Percentiles rank a stretch among this genome's conserved stretches.
These are phyloP conservation scores for bread wheat (Triticum aestivum) DNA, from an alignment of 176 grass and related monocot species.

Conservation along the genomic window IWGSC_CS_RefSeq_v2.1 NC_057802.1:596754778-596755277, in stretches of 20 bases:
- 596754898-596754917: slow-evolving; percentile 15
- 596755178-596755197: not conserved
- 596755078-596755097: slow-evolving; percentile 64
- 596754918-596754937: slow-evolving; percentile 6
- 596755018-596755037: slow-evolving; percentile 71
- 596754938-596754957: not conserved
- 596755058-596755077: slow-evolving; percentile 40
- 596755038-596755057: slow-evolving; percentile 68
- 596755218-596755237: slow-evolving; percentile 10
- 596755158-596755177: slow-evolving; percentile 4
- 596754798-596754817: not conserved
- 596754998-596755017: slow-evolving; percentile 69
- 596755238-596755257: not conserved
- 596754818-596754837: slow-evolving; percentile 44
- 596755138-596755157: slow-evolving; percentile 11
- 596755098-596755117: slow-evolving; percentile 64
- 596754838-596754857: slow-evolving; percentile 97
- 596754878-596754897: slow-evolving; percentile 65
- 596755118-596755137: slow-evolving; percentile 67
- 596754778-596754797: not conserved
- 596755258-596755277: not conserved
- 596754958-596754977: not conserved
- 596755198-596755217: not conserved
- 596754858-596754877: slow-evolving; percentile 84
- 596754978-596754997: slow-evolving; percentile 68